Evolutionary conservation across 2,329 filamentous ascomycete genomes (phyloP).

Genomic region (Ascochyta pisi): DNA sequence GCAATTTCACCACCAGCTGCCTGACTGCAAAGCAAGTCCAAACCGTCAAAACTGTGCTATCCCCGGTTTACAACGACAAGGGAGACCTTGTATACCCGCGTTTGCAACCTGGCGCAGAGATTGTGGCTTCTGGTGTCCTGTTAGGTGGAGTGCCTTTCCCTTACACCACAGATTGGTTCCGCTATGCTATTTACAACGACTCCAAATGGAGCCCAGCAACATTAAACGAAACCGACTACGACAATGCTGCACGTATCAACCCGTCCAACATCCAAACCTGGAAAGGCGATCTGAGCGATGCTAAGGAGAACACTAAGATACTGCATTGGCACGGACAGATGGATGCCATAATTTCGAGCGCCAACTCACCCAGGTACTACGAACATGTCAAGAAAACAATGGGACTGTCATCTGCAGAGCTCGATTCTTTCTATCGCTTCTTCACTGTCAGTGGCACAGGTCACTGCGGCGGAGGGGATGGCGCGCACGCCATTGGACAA

Average conservation of each 20-base stretch:
- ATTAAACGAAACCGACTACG: slow-evolving; percentile 52
- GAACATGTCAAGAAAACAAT: slow-evolving; percentile 56
- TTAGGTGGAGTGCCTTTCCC: slow-evolving; percentile 52
- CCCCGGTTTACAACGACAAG: slow-evolving; percentile 51
- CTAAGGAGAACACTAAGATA: slow-evolving; percentile 54
- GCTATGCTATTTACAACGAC: slow-evolving; percentile 58
- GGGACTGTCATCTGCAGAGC: slow-evolving; percentile 37
- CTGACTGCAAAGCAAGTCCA: slow-evolving; percentile 54
- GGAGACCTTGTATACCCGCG: slow-evolving; percentile 59
- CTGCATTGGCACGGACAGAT: slow-evolving; percentile 56
- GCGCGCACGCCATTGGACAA: slow-evolving; percentile 51
- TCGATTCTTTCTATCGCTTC: slow-evolving; percentile 58
- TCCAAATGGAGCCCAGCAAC: slow-evolving; percentile 51
- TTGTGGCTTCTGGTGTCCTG: slow-evolving; percentile 46
- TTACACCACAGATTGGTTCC: slow-evolving; percentile 58
- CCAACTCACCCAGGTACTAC: slow-evolving; percentile 58
- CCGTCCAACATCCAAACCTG: slow-evolving; percentile 50
- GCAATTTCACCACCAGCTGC: slow-evolving; percentile 48
- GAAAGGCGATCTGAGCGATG: slow-evolving; percentile 50
- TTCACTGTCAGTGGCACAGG: slow-evolving; percentile 61
- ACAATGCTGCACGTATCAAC: slow-evolving; percentile 46
- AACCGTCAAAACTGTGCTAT: slow-evolving; percentile 54
- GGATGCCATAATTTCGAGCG: slow-evolving; percentile 54
- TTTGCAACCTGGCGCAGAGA: slow-evolving; percentile 58
- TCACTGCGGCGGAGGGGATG: slow-evolving; percentile 59